Evolutionary conservation across 768 basidiomycete species (phyloP).

Genomic region (Amanita phalloides): DNA sequence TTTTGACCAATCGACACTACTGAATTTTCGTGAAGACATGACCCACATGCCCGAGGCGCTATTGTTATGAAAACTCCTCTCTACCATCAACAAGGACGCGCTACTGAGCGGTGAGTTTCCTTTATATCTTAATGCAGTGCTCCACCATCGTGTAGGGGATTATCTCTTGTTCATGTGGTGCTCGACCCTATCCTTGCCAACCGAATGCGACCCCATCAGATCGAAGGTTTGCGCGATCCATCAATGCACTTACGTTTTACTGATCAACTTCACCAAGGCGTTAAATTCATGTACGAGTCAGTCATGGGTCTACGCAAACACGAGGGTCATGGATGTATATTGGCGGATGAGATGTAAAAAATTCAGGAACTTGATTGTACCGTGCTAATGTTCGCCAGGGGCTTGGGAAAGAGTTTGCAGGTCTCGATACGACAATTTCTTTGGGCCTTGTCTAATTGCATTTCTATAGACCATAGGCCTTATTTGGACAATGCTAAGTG

Average conservation of each 20-base stretch:
- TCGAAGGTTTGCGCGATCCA: slow-evolving; percentile 46
- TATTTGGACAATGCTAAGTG: slow-evolving; percentile 87
- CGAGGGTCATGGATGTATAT: slow-evolving; percentile 88
- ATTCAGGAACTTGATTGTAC: slow-evolving; percentile 5
- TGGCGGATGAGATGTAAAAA: slow-evolving; percentile 89
- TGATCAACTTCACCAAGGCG: slow-evolving; percentile 28
- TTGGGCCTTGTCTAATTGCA: neutral
- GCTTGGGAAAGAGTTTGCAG: slow-evolving; percentile 93
- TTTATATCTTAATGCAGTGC: slow-evolving; percentile 1
- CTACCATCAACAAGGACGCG: slow-evolving; percentile 50
- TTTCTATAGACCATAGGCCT: slow-evolving; percentile 71
- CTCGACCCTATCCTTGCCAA: slow-evolving; percentile 77
- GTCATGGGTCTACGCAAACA: slow-evolving; percentile 91
- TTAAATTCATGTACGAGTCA: slow-evolving; percentile 89
- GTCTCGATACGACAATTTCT: slow-evolving; percentile 17
- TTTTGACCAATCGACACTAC: neutral
- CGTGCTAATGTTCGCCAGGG: slow-evolving; percentile 35
- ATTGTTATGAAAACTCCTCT: slow-evolving; percentile 80
- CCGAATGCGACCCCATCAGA: slow-evolving; percentile 79
- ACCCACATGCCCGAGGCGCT: slow-evolving; percentile 67
- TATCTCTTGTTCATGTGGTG: slow-evolving; percentile 71
- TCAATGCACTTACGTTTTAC: slow-evolving; percentile 1
- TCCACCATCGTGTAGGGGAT: slow-evolving; percentile 29
- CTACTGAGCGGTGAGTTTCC: slow-evolving; percentile 55
- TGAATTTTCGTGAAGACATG: slow-evolving; percentile 38